Percentiles rank a stretch among this genome's conserved stretches.
Conservation (phyloP, 495 filamentous ascomycete species). For the Podospora pseudoanserina region DNA sequence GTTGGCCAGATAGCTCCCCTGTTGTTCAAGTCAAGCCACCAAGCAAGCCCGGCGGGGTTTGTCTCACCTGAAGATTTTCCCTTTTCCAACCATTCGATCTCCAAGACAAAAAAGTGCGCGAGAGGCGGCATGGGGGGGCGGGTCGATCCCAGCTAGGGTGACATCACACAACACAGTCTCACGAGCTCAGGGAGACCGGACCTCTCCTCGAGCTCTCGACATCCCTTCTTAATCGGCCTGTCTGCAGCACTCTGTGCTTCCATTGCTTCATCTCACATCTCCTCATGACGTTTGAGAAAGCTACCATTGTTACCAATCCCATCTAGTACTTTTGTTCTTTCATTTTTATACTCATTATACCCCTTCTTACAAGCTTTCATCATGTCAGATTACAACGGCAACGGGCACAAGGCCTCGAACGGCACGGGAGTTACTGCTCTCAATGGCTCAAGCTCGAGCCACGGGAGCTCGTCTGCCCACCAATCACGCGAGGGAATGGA, state of each 20-base stretch:
- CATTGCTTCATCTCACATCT: not conserved
- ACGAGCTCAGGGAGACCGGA: not conserved
- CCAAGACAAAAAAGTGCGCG: not conserved
- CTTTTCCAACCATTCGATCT: not conserved
- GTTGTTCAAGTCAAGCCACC: not conserved
- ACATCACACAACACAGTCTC: not conserved
- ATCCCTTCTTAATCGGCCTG: not conserved
- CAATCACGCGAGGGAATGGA: slow-evolving; percentile 16
- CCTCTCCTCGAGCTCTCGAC: not conserved
- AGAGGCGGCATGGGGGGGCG: not conserved
- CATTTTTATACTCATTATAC: not conserved
- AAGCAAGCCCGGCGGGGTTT: not conserved
- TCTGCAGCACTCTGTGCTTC: not conserved
- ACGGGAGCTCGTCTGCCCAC: slow-evolving; percentile 6
- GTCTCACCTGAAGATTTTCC: not conserved
- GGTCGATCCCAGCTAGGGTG: not conserved
- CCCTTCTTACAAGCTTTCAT: not conserved
- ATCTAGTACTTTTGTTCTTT: not conserved
- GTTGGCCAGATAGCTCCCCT: not conserved
- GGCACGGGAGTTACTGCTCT: slow-evolving; percentile 8
- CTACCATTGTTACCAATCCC: not conserved
- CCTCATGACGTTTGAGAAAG: not conserved
- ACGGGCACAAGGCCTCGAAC: slow-evolving; percentile 18
- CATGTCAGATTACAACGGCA: slow-evolving; percentile 10
- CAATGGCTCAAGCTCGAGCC: slow-evolving; percentile 11